Base-by-base conservation (phyloP, 805 yeast species). In the Yarrowia osloensis region DNA sequence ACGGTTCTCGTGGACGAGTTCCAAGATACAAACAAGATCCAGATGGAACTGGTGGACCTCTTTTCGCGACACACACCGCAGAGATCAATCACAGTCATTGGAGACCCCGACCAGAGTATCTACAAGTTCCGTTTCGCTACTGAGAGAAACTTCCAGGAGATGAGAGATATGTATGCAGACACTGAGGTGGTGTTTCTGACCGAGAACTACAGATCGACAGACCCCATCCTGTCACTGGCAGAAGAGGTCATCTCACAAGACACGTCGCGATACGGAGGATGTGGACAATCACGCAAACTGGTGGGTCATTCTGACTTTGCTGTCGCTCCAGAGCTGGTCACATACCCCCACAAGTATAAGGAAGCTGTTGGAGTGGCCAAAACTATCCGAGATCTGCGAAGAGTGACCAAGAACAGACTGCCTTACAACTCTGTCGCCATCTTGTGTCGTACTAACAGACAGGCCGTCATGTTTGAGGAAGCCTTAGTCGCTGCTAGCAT, bases 21-120 rank as follows among this genome's bases (percentile, higher is more conserved):
- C 73, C 98, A 94, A 77, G 99, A 95, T 72, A 92, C 98, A 0
- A 91, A 89, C 71, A 80, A 80, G 39, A 81, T 91, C 19, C 98
- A 94, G 74, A 80, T 91, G 70, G 84, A 85, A 66, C 78, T 95
- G 54, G 83, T 91, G 80, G 82, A 82, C 69, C 77, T 79, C 4
- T 77, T 89, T 35, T 81, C 87, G 0, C 75, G 77, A 21, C 42
- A 65, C 12, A 17, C 37, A 4, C 50, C 49, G 2, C 37, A 50
- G n/a, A 17, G 63, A 8, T 40, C 70, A 24, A 82, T 94, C 9
- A 90, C 98, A 0, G 87, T 92, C 0, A 98, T 94, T 1, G 99
- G 99, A 0, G 99, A 94, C 74, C 97, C 97, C 0, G 97, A 95
- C 76, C 99, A 94, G 76, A 88, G 96, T 73, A 94, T 94, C 24